A percentile compares a stretch with the other conserved stretches of the same genome.
Evolutionary conservation across 2,329 filamentous ascomycete genomes (phyloP).

Genomic region (Tolypocladium guangdongense): DNA sequence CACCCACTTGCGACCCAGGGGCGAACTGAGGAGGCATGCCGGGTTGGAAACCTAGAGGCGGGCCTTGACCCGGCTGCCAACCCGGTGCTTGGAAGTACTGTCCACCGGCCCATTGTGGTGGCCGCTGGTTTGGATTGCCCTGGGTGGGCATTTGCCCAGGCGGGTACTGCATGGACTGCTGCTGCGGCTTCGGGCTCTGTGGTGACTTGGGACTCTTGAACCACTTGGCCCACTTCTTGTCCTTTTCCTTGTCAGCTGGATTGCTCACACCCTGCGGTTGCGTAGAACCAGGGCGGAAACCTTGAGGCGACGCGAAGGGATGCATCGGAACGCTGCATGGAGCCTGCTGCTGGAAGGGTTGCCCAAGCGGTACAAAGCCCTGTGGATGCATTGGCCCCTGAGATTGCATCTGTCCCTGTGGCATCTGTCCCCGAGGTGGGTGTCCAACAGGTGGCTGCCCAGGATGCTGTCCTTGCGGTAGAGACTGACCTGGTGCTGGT

Average conservation of each 20-base stretch:
- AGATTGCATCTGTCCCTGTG: background rate
- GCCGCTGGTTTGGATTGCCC: background rate
- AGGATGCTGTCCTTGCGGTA: background rate
- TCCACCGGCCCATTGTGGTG: slow-evolving; percentile 1
- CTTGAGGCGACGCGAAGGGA: background rate
- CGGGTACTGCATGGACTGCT: background rate
- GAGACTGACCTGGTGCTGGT: background rate
- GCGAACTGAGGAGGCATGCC: background rate
- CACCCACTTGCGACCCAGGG: background rate
- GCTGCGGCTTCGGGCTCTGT: slow-evolving; percentile 1
- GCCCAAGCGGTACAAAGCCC: background rate
- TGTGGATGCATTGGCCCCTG: background rate
- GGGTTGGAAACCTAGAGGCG: background rate
- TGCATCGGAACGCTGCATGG: background rate
- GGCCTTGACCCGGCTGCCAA: slow-evolving; percentile 4
- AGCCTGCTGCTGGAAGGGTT: background rate
- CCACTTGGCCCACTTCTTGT: slow-evolving; percentile 18
- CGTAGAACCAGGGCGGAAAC: background rate
- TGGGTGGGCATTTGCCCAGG: background rate
- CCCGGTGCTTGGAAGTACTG: slow-evolving; percentile 1
- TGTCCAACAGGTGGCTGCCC: background rate
- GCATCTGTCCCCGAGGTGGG: background rate
- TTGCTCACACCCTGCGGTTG: background rate
- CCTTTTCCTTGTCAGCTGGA: slow-evolving; percentile 9
- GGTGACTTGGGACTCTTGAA: slow-evolving; percentile 14